A percentile compares a stretch with the other conserved stretches of the same genome.
Evolutionary conservation across 768 basidiomycete genomes (phyloP).

Genomic region (Sutorius australiensis): DNA sequence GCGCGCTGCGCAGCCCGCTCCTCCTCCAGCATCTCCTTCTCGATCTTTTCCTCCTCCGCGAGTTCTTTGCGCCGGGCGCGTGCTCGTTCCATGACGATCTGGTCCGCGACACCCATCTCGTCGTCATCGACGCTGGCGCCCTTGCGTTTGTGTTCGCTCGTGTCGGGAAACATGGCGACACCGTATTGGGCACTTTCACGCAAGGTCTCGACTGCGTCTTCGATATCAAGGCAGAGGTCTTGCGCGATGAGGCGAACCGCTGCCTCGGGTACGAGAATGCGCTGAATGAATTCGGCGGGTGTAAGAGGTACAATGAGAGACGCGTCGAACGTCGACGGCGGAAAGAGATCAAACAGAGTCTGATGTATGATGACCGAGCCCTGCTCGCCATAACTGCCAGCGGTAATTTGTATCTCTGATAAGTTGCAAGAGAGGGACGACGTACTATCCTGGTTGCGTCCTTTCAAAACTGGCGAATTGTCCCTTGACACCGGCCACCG

Average conservation of each 20-base stretch:
- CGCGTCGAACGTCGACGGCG: slow-evolving; percentile 53
- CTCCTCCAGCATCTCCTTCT: slow-evolving; percentile 26
- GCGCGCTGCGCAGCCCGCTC: slow-evolving; percentile 22
- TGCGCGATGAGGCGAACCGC: slow-evolving; percentile 78
- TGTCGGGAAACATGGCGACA: slow-evolving; percentile 74
- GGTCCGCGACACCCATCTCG: slow-evolving; percentile 35
- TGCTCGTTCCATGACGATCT: slow-evolving; percentile 44
- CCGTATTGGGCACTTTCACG: slow-evolving; percentile 81
- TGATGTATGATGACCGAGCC: slow-evolving; percentile 80
- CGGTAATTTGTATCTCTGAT: background rate
- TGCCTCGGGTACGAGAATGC: slow-evolving; percentile 87
- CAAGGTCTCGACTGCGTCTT: slow-evolving; percentile 54
- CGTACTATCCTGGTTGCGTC: slow-evolving; percentile 88
- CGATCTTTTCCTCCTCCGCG: slow-evolving; percentile 38
- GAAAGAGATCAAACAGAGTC: slow-evolving; percentile 72
- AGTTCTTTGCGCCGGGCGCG: slow-evolving; percentile 38
- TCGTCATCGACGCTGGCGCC: slow-evolving; percentile 38
- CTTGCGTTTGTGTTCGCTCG: slow-evolving; percentile 24
- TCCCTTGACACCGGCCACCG: slow-evolving; percentile 61
- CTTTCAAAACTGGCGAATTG: slow-evolving; percentile 80
- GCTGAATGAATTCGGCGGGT: slow-evolving; percentile 72
- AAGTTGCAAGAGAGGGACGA: slow-evolving; percentile 11
- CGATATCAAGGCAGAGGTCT: slow-evolving; percentile 52
- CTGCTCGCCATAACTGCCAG: slow-evolving; percentile 74
- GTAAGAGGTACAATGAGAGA: slow-evolving; percentile 61